Conservation (phyloP, 1,139 yeast species). For the Ogataea hybrid region DNA sequence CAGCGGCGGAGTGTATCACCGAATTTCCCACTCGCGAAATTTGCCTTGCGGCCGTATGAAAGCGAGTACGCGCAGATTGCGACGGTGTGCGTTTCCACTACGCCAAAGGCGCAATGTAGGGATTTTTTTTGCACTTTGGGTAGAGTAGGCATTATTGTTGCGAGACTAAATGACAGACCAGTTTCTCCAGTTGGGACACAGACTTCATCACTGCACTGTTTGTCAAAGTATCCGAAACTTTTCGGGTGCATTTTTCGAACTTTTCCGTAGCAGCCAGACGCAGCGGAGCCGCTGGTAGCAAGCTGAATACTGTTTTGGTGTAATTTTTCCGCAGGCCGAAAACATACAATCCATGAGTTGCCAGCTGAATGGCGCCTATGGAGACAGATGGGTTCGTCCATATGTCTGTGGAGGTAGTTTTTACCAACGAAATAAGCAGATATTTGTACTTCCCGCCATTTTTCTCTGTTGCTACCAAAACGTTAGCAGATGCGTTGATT, state of each 20-base stretch:
- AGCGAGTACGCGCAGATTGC: slow-evolving; percentile 70
- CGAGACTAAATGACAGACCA: neutral
- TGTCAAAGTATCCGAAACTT: neutral
- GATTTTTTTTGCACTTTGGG: slow-evolving; percentile 1
- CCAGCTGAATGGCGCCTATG: slow-evolving; percentile 6
- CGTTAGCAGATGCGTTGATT: neutral
- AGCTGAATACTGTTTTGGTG: slow-evolving; percentile 1
- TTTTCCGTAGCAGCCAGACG: neutral
- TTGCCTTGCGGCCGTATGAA: slow-evolving; percentile 40
- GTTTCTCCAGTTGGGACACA: neutral
- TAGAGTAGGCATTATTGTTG: neutral
- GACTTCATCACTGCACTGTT: neutral
- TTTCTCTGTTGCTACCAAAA: slow-evolving; percentile 13
- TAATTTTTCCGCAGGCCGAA: slow-evolving; percentile 12
- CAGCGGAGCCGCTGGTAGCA: neutral
- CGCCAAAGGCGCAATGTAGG: slow-evolving; percentile 14
- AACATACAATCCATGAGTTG: slow-evolving; percentile 11
- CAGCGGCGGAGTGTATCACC: slow-evolving; percentile 68
- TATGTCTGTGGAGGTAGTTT: slow-evolving; percentile 11
- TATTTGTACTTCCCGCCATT: slow-evolving; percentile 13
- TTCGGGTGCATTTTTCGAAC: neutral
- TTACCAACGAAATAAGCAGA: slow-evolving; percentile 19
- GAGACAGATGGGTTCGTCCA: slow-evolving; percentile 4
- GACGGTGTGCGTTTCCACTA: slow-evolving; percentile 20
- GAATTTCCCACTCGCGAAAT: slow-evolving; percentile 75